Conservation (phyloP, 768 basidiomycete genomes). For the Chalciporus pseudorubinellus region DNA sequence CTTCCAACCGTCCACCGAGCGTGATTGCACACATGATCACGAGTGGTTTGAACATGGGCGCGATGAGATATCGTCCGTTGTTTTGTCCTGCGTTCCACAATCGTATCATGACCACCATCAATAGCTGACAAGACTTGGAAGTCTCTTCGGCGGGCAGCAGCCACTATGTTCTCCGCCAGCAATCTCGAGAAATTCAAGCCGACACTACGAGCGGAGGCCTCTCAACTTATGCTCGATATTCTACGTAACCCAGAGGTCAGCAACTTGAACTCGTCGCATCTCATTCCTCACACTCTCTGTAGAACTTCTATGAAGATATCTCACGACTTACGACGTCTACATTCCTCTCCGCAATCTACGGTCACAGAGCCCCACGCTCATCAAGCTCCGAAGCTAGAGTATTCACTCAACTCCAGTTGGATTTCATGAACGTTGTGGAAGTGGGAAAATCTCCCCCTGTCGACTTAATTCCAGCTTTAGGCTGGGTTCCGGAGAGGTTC, state of each 20-base stretch:
- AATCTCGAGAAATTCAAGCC: constrained; percentile 19
- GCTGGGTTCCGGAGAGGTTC: constrained; percentile 1
- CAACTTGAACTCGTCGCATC: not conserved
- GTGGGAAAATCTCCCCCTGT: constrained; percentile 7
- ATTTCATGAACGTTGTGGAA: constrained; percentile 7
- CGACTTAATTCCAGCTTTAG: constrained; percentile 7
- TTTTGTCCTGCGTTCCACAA: not conserved
- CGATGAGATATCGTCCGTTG: constrained; percentile 4
- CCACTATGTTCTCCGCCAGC: constrained; percentile 12
- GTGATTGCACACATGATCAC: constrained; percentile 17
- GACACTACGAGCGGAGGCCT: constrained; percentile 30
- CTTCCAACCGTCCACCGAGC: constrained; percentile 18
- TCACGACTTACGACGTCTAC: not conserved
- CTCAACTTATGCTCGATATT: constrained; percentile 30
- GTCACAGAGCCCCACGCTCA: constrained; percentile 2
- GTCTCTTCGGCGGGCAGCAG: constrained; percentile 17
- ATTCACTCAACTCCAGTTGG: constrained; percentile 2
- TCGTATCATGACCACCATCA: not conserved
- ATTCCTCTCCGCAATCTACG: not conserved
- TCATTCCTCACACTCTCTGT: not conserved
- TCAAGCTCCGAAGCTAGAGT: not conserved
- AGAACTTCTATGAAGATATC: not conserved
- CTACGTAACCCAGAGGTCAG: constrained; percentile 26
- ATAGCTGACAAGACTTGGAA: constrained; percentile 20
- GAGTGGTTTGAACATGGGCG: constrained; percentile 20